Evolutionary conservation across 306 rosid genomes (phyloP), one percentile per base, ranked within the genome.

Genomic region (Vachellia collinsii): DNA sequence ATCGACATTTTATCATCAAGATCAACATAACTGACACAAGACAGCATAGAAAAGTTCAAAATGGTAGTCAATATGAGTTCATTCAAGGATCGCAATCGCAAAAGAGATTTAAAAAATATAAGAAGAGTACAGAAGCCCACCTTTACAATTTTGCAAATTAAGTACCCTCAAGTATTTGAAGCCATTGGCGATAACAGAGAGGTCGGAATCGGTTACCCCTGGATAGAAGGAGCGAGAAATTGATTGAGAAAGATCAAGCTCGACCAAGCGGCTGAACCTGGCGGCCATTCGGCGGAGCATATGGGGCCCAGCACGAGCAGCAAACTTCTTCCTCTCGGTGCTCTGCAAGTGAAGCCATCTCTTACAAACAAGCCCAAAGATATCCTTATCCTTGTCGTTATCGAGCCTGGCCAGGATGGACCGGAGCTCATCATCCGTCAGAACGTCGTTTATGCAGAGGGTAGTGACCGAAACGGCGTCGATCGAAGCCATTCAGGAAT

Each of bases 291-390:
- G 90, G 3, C 86, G 92, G 44, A 95, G 96, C 98, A 95, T 86
- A 76, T 83, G 99, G 25, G 92, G 90, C 1, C 97, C 99, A 3
- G 99, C 99, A 41, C 99, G 98, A 34, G 92, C 96, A 16, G 92
- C 83, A 11, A 95, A 97, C 85, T 79, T 93, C 96, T 84, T 93
- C 96, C 98, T 87, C 80, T 90, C 97, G 3, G 90, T 88, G 86
- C 99, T 95, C 92, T 93, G 98, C 82, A 95, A 80, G 13, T 78
- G 92, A 19, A 93, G 91, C 99, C 99, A 95, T 79, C 95, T 84
- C 79, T 91, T 95, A 79, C 99, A 93, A 0, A 91, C 98, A 79
- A 95, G 66, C 0, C 99, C 99, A 78, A 95, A 95, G 5, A 75
- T 83, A 59, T 95, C 98, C 86, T 88, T 95, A 82, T 93, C 97